Evolutionary conservation across 2,329 filamentous ascomycete species (phyloP), one percentile per base, ranked within the genome.

Genomic region (Cladorrhinum sp.): DNA sequence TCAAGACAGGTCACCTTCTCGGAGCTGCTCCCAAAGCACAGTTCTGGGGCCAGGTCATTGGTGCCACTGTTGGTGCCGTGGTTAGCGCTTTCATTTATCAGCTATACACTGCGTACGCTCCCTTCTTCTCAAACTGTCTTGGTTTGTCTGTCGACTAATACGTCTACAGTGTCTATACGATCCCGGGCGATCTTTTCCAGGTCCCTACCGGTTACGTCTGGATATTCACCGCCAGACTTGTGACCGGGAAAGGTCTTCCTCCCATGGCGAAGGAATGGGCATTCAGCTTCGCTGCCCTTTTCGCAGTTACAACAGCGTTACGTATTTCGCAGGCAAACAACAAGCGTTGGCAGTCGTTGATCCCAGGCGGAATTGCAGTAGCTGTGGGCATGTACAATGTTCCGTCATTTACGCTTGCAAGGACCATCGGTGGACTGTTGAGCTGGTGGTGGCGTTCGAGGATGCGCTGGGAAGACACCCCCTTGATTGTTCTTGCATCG

Each of bases 371-470:
- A 0, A 97, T 99, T 69, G 93, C 95, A 2, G 93, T 99, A 20
- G 95, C 95, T 41, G 92, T 67, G 88, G 89, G 95, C 53, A 99
- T 99, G 86, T 99, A 98, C 76, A 99, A 98, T 69, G 92, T 93
- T 0, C 95, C 95, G 0, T 96, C 92, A 0, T 99, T 99, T 72
- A 99, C 95, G 0, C 79, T 99, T 38, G 93, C 95, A 0, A 81
- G 95, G 63, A 90, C 92, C 0, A 85, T 91, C 9, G 95, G 95
- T 2, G 95, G 95, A 0, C 52, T 85, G 7, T 67, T 83, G 25
- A 87, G 85, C 64, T 92, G 90, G 82, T 95, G 90, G 76, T 97
- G 92, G 92, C 80, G 79, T 57, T 77, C 77, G 72, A 70, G 76
- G 73, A 71, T 75, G 72, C 73, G 78, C 68, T 75, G 76, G 69